Conservation (phyloP, 192 early-diverging fungal genomes). For the Coemansia sp. region DNA sequence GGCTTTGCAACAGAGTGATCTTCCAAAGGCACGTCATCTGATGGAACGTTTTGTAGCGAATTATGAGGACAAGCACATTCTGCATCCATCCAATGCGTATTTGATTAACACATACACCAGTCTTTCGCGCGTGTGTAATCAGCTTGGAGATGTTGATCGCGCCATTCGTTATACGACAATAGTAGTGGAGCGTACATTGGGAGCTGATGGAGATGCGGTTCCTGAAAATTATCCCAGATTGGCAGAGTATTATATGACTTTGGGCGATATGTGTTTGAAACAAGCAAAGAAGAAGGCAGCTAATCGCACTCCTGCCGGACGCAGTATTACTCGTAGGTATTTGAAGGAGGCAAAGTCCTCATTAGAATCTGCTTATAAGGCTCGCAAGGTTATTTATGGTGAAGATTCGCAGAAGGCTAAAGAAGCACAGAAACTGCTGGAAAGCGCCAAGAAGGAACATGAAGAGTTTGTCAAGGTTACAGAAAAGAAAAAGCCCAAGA, state of each 20-base stretch:
- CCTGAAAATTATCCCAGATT: slow-evolving; percentile 60
- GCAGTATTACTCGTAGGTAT: slow-evolving; percentile 44
- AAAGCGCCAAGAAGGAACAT: slow-evolving; percentile 46
- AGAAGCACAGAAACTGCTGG: slow-evolving; percentile 38
- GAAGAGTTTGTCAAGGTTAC: slow-evolving; percentile 43
- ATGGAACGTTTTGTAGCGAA: slow-evolving; percentile 54
- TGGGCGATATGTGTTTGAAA: slow-evolving; percentile 61
- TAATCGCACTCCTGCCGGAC: slow-evolving; percentile 48
- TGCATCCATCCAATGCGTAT: slow-evolving; percentile 57
- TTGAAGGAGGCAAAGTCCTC: slow-evolving; percentile 45
- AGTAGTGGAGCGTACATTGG: slow-evolving; percentile 52
- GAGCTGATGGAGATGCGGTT: slow-evolving; percentile 36
- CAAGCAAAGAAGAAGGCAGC: slow-evolving; percentile 53
- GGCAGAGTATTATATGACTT: slow-evolving; percentile 58
- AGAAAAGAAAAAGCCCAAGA: slow-evolving; percentile 49
- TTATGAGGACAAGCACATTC: slow-evolving; percentile 48
- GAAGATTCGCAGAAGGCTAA: slow-evolving; percentile 32
- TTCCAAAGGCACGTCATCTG: slow-evolving; percentile 36
- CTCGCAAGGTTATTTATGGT: slow-evolving; percentile 35
- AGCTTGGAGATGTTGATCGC: slow-evolving; percentile 41
- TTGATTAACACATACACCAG: slow-evolving; percentile 50
- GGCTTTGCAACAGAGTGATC: slow-evolving; percentile 47
- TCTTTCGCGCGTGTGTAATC: slow-evolving; percentile 41
- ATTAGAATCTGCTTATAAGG: slow-evolving; percentile 29
- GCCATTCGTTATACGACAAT: slow-evolving; percentile 48